These are phyloP conservation scores for Coniochaeta ligniaria DNA, from an alignment of 2,329 filamentous ascomycete species.

Conservation along the genomic window DNA sequence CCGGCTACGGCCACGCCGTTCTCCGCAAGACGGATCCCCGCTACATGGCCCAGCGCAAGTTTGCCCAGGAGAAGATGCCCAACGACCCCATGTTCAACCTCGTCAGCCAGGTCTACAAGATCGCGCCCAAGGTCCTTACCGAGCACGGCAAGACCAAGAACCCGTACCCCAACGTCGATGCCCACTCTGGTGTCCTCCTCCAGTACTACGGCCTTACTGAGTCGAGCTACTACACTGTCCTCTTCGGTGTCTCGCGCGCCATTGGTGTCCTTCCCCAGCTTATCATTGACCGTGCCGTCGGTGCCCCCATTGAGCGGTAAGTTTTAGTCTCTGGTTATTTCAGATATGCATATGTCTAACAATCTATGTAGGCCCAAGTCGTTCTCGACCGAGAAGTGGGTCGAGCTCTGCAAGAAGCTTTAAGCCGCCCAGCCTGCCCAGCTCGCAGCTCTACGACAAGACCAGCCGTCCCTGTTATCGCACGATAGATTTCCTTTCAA, in stretches of 20 bases:
- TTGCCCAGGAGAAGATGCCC: conserved; percentile 86
- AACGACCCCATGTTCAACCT: conserved; percentile 99
- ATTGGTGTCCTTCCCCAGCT: conserved; percentile 98
- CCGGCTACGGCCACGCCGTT: conserved; percentile 97
- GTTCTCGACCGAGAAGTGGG: conserved; percentile 95
- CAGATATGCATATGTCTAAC: neutral
- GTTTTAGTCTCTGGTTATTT: conserved; percentile 4
- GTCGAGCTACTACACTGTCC: conserved; percentile 99
- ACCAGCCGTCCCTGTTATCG: neutral
- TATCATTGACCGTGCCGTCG: conserved; percentile 97
- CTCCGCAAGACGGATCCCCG: conserved; percentile 99
- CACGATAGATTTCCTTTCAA: neutral
- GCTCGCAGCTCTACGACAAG: conserved; percentile 3
- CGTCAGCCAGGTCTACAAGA: conserved; percentile 99
- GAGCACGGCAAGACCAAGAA: conserved; percentile 99
- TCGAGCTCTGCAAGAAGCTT: conserved; percentile 87
- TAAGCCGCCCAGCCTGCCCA: conserved; percentile 35
- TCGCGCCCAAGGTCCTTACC: conserved; percentile 91
- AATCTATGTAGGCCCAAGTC: conserved; percentile 63
- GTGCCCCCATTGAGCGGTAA: conserved; percentile 86
- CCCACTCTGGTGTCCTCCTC: conserved; percentile 97
- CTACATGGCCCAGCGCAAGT: conserved; percentile 97
- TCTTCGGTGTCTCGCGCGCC: conserved; percentile 97
- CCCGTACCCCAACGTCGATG: conserved; percentile 97
- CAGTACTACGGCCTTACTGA: conserved; percentile 99